phyloP scores from a whole-genome alignment of 2,329 filamentous ascomycete species.

The Ophioceras dolichostomum region DNA sequence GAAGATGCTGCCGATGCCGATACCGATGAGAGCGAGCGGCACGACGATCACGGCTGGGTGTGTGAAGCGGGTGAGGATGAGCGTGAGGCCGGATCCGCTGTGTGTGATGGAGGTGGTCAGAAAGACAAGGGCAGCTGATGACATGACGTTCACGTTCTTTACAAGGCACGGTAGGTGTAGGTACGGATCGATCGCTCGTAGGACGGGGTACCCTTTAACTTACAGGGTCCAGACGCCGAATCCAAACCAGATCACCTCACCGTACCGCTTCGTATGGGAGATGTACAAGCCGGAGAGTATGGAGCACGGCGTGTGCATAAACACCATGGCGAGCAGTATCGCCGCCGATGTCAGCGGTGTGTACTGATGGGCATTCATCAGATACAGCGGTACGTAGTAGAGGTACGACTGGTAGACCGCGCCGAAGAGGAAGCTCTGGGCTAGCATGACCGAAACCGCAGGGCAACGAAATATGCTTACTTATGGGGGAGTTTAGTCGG shows the following conservation, averaged over 20 bases:
- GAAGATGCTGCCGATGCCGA: conserved; percentile 20
- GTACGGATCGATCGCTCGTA: no score
- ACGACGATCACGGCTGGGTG: conserved; percentile 14
- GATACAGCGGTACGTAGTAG: conserved; percentile 15
- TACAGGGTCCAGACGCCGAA: conserved; percentile 21
- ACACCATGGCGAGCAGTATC: conserved; percentile 16
- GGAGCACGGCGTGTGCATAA: conserved; percentile 14
- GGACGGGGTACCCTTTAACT: no score
- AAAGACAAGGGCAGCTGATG: no score
- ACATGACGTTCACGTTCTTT: no score
- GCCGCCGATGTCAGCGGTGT: conserved; percentile 15
- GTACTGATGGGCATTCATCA: conserved; percentile 18
- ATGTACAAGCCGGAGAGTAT: conserved; percentile 19
- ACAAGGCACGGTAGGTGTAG: no score
- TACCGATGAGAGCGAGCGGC: conserved; percentile 19
- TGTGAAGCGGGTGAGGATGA: conserved; percentile 14
- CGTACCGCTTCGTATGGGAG: conserved; percentile 15
- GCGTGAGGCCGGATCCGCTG: conserved; percentile 19
- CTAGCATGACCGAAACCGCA: conserved; percentile 4
- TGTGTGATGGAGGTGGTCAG: no score
- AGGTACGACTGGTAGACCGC: conserved; percentile 6
- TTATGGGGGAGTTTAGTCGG: no score
- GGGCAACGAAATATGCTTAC: conserved; percentile 5
- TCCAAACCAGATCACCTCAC: conserved; percentile 16
- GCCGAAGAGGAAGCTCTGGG: conserved; percentile 8